These are phyloP conservation scores for Aspergillus indologenus DNA, from an alignment of 495 filamentous ascomycete genomes.

Conservation along the genomic window DNA sequence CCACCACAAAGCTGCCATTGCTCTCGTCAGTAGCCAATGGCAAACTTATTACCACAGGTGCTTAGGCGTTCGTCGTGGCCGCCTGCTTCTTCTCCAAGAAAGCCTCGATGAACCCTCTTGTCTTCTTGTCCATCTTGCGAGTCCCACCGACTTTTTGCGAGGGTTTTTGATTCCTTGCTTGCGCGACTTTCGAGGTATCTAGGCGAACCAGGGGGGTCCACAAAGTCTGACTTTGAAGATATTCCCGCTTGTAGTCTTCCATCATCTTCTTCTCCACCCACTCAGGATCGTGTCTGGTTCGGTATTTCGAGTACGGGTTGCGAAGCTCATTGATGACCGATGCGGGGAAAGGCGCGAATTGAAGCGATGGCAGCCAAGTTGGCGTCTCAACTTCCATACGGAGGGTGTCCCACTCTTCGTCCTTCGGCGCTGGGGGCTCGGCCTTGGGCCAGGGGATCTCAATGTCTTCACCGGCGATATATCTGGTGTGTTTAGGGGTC, in stretches of 20 bases:
- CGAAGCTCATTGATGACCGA: slow-evolving; percentile 83
- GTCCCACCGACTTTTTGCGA: slow-evolving; percentile 38
- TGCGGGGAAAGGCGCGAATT: slow-evolving; percentile 73
- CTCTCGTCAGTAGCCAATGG: not conserved
- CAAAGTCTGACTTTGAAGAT: slow-evolving; percentile 49
- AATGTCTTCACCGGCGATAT: slow-evolving; percentile 46
- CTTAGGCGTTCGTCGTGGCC: slow-evolving; percentile 17
- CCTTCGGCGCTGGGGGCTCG: slow-evolving; percentile 38
- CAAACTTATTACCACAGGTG: slow-evolving; percentile 1
- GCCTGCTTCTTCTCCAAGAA: slow-evolving; percentile 27
- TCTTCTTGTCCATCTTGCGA: slow-evolving; percentile 30
- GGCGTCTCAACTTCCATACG: slow-evolving; percentile 69
- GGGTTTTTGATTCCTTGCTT: too few relatives aligned
- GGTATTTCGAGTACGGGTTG: slow-evolving; percentile 78
- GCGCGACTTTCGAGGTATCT: too few relatives aligned
- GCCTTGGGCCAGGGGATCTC: slow-evolving; percentile 71
- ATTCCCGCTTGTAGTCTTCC: slow-evolving; percentile 57
- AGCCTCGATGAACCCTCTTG: slow-evolving; percentile 34
- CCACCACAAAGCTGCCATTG: not conserved
- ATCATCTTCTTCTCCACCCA: slow-evolving; percentile 51
- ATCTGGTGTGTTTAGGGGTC: slow-evolving; percentile 40
- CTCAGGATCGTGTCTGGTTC: slow-evolving; percentile 71
- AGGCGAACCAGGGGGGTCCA: slow-evolving; percentile 44
- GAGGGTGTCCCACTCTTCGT: slow-evolving; percentile 64
- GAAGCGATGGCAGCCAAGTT: slow-evolving; percentile 73